Conservation (phyloP, 495 filamentous ascomycete species). For the Pyrenula aspistea region DNA sequence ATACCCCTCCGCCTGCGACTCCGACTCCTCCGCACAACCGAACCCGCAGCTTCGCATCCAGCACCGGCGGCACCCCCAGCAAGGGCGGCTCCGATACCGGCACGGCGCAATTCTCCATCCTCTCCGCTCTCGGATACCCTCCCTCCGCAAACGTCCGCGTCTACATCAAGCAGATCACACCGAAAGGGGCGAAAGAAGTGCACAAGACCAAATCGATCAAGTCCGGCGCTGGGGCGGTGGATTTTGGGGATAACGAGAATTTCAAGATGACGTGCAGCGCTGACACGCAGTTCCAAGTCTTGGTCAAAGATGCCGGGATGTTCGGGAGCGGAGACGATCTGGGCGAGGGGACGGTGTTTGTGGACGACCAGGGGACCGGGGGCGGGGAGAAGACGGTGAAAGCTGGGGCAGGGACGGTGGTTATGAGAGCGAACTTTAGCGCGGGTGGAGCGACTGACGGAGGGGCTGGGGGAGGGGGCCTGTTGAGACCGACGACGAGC, state of each 20-base stretch:
- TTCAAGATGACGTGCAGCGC: constrained; percentile 67
- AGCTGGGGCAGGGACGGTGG: constrained; percentile 56
- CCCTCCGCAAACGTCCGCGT: constrained; percentile 71
- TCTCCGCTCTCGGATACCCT: constrained; percentile 71
- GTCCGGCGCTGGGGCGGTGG: constrained; percentile 37
- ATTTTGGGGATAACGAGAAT: constrained; percentile 51
- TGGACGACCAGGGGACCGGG: constrained; percentile 61
- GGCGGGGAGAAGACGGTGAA: constrained; percentile 62
- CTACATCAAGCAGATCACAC: constrained; percentile 47
- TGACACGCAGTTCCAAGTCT: constrained; percentile 75
- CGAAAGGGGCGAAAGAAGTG: constrained; percentile 62
- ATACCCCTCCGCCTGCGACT: constrained; percentile 20
- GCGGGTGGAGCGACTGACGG: constrained; percentile 12
- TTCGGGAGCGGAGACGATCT: constrained; percentile 71
- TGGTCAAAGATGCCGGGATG: constrained; percentile 70
- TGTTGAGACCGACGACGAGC: constrained; percentile 19
- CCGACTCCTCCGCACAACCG: constrained; percentile 44
- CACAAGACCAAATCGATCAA: constrained; percentile 79
- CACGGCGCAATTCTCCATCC: constrained; percentile 66
- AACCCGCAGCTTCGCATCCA: constrained; percentile 53
- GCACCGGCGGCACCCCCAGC: constrained; percentile 31
- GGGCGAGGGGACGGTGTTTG: constrained; percentile 78
- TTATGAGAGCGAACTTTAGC: constrained; percentile 53
- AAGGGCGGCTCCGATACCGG: constrained; percentile 47
- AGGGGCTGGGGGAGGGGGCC: constrained; percentile 24